These are phyloP conservation scores for Mortierella sp. DNA, from an alignment of 371 early-diverging fungal genomes.

Conservation along the genomic window DNA sequence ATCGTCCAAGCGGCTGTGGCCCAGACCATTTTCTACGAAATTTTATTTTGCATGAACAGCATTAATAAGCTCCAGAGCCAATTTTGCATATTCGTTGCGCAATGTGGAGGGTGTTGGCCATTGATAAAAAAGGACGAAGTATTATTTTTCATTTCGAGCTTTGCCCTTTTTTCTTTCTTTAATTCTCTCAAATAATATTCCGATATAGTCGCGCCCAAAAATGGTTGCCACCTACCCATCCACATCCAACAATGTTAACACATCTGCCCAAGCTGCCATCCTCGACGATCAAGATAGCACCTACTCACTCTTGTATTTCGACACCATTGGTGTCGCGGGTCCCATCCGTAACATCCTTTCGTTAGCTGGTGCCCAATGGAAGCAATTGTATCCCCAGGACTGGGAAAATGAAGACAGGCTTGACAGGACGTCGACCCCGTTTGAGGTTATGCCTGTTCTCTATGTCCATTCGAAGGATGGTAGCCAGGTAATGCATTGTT, in stretches of 20 bases:
- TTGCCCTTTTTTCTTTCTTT: neutral
- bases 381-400: constrained; percentile 44
- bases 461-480: constrained; percentile 50
- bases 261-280: constrained; percentile 27
- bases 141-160: neutral
- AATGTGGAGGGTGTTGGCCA: neutral
- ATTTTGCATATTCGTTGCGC: too few relatives aligned
- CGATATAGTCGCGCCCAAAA: neutral
- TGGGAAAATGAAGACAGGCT: constrained; percentile 41
- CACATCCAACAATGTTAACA: constrained; percentile 21
- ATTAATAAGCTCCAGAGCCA: too few relatives aligned
- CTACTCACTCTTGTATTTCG: constrained; percentile 48
- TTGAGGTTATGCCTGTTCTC: constrained; percentile 47
- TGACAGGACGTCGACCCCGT: constrained; percentile 38
- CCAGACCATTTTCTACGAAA: too few relatives aligned
- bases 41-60: too few relatives aligned
- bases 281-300: constrained; percentile 34
- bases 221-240: constrained; percentile 43
- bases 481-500: constrained; percentile 15
- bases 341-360: constrained; percentile 35
- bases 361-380: constrained; percentile 32
- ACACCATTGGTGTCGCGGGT: constrained; percentile 35
- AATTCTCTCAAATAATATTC: neutral
- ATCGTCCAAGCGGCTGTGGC: neutral
- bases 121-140: neutral